phyloP scores from a whole-genome alignment of 202 grass and related monocot species.

The Bolboschoenoplectus hybrid region DNA sequence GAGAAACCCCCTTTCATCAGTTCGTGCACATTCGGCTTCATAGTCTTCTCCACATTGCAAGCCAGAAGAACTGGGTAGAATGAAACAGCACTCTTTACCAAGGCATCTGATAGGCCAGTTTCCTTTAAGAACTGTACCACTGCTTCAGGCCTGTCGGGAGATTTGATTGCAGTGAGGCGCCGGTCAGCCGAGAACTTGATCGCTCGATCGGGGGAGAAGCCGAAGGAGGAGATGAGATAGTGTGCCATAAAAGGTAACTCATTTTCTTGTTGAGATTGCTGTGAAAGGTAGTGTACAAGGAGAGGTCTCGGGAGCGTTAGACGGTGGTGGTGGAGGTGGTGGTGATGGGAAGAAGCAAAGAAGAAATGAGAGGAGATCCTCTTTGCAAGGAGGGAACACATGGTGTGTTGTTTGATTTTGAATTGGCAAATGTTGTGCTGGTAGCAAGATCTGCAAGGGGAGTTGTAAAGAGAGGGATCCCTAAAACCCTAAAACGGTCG shows the following conservation, averaged over 20 bases:
- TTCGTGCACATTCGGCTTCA: slow-evolving; percentile 16
- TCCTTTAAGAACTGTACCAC: neutral
- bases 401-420: neutral
- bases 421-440: too few species aligned
- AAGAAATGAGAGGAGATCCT: neutral
- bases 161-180: neutral
- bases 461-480: too few species aligned
- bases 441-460: too few species aligned
- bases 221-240: slow-evolving; percentile 46
- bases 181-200: neutral
- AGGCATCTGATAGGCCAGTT: slow-evolving; percentile 40
- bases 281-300: neutral
- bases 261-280: neutral
- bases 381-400: neutral
- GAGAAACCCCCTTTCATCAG: slow-evolving; percentile 9
- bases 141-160: neutral
- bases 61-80: neutral
- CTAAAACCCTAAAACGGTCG: too few species aligned
- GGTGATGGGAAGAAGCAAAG: neutral
- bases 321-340: neutral
- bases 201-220: neutral
- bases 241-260: neutral
- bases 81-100: slow-evolving; percentile 40
- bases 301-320: neutral
- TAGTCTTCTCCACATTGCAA: slow-evolving; percentile 29